Evolutionary conservation across 2,329 filamentous ascomycete species (phyloP).

Genomic region (Geosmithia morbida): DNA sequence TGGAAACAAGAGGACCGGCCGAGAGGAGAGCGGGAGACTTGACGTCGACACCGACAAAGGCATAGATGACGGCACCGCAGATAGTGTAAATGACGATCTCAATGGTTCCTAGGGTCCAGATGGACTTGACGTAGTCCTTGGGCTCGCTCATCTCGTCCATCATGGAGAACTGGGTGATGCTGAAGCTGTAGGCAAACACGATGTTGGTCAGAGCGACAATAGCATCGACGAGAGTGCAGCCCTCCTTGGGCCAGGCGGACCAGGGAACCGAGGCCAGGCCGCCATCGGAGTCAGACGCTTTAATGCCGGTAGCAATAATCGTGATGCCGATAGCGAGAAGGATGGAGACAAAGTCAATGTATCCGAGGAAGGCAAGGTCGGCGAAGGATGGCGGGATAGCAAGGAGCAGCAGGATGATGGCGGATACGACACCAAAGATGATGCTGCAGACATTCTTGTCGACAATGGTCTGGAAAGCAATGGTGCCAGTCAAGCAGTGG

Average conservation of each 20-base stretch:
- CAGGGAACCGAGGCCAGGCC: constrained; percentile 18
- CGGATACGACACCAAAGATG: constrained; percentile 29
- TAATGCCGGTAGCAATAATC: constrained; percentile 49
- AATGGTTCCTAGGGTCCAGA: constrained; percentile 45
- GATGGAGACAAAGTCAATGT: constrained; percentile 47
- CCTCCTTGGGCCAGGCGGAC: constrained; percentile 29
- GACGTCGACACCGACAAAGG: constrained; percentile 49
- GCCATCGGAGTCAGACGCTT: constrained; percentile 14
- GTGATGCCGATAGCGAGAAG: constrained; percentile 48
- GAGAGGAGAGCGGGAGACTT: constrained; percentile 54
- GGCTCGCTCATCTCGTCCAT: constrained; percentile 37
- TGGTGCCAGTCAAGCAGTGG: constrained; percentile 57
- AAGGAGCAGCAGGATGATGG: constrained; percentile 27
- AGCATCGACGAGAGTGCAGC: constrained; percentile 33
- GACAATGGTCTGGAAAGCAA: constrained; percentile 53
- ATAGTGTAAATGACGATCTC: constrained; percentile 53
- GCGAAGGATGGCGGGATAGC: constrained; percentile 33
- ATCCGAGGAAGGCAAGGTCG: constrained; percentile 32
- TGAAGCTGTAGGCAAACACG: constrained; percentile 51
- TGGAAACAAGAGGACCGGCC: constrained; percentile 41
- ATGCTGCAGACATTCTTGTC: constrained; percentile 33
- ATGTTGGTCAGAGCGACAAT: constrained; percentile 55
- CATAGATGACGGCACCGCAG: constrained; percentile 54
- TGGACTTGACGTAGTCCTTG: constrained; percentile 32
- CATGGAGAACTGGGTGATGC: constrained; percentile 35